Conservation (phyloP, 2,329 filamentous ascomycete species). For the Xylaria arbuscula region DNA sequence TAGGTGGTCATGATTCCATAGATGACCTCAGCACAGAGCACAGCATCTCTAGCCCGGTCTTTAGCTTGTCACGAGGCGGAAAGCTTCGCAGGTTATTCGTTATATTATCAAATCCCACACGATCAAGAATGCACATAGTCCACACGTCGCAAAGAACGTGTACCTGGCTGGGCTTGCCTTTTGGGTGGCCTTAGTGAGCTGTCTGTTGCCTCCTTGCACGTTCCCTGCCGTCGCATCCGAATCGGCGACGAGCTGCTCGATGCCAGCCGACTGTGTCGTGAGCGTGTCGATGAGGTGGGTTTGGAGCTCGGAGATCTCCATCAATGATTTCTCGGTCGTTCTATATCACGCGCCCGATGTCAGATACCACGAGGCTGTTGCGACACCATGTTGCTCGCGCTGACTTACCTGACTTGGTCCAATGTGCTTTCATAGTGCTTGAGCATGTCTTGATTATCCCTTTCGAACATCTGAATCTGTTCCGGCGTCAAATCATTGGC, state of each 20-base stretch:
- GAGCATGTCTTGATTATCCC: slow-evolving; percentile 92
- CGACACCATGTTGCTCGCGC: neutral
- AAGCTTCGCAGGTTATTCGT: slow-evolving; percentile 20
- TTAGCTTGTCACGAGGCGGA: slow-evolving; percentile 6
- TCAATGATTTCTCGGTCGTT: slow-evolving; percentile 86
- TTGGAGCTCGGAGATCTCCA: slow-evolving; percentile 94
- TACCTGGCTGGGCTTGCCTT: slow-evolving; percentile 77
- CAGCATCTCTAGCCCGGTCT: slow-evolving; percentile 6
- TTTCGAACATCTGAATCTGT: slow-evolving; percentile 91
- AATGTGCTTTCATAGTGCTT: slow-evolving; percentile 94
- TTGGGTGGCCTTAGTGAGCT: slow-evolving; percentile 85
- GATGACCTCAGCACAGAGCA: neutral
- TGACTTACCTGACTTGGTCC: slow-evolving; percentile 89
- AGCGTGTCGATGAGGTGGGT: slow-evolving; percentile 89
- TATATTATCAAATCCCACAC: slow-evolving; percentile 79
- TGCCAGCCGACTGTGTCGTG: slow-evolving; percentile 85
- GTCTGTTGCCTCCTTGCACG: slow-evolving; percentile 87
- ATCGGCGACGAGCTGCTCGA: slow-evolving; percentile 88
- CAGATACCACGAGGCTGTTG: neutral
- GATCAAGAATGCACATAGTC: slow-evolving; percentile 78
- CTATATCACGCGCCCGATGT: slow-evolving; percentile 56
- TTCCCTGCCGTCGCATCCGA: slow-evolving; percentile 86
- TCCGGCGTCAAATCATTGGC: slow-evolving; percentile 76
- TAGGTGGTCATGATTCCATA: neutral
- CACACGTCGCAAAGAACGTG: slow-evolving; percentile 83